Conservation (phyloP, 345 rosid species). For the Aethionema arabicum region DNA sequence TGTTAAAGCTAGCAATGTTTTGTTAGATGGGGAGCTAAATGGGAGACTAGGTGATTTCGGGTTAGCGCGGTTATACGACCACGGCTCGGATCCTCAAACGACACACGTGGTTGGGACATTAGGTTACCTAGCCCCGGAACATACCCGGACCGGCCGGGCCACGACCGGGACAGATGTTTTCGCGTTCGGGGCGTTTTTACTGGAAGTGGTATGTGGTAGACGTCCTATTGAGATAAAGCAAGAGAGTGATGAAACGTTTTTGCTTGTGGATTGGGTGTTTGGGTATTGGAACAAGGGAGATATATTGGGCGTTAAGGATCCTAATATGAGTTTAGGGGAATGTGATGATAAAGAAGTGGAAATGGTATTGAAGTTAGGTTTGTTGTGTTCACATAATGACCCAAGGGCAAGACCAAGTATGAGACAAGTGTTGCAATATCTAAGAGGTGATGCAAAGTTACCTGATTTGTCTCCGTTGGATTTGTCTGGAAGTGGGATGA, state of each 20-base stretch:
- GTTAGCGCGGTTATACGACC: conserved; percentile 77
- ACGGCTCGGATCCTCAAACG: conserved; percentile 75
- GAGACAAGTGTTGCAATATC: conserved; percentile 64
- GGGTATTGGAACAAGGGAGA: conserved; percentile 50
- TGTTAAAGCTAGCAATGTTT: conserved; percentile 81
- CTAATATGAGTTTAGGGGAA: conserved; percentile 28
- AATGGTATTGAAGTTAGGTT: conserved; percentile 61
- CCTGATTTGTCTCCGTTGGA: conserved; percentile 45
- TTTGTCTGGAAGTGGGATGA: conserved; percentile 39
- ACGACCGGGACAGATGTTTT: conserved; percentile 71
- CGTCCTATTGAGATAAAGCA: conserved; percentile 66
- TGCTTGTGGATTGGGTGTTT: conserved; percentile 83
- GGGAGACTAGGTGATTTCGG: conserved; percentile 93
- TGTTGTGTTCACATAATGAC: conserved; percentile 64
- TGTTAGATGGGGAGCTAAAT: conserved; percentile 70
- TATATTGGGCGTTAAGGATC: conserved; percentile 54
- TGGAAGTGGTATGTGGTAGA: conserved; percentile 79
- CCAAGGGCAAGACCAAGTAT: conserved; percentile 63
- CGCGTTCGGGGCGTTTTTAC: conserved; percentile 87
- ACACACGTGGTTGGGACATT: conserved; percentile 88
- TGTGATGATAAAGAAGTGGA: conserved; percentile 52
- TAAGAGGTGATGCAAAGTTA: conserved; percentile 56
- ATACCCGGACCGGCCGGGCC: conserved; percentile 78
- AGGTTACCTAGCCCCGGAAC: conserved; percentile 91
- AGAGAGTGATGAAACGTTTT: conserved; percentile 27